A percentile compares a stretch with the other conserved stretches of the same genome.
Evolutionary conservation across 495 filamentous ascomycete species (phyloP).

Genomic region (Penicillium odoratum): DNA sequence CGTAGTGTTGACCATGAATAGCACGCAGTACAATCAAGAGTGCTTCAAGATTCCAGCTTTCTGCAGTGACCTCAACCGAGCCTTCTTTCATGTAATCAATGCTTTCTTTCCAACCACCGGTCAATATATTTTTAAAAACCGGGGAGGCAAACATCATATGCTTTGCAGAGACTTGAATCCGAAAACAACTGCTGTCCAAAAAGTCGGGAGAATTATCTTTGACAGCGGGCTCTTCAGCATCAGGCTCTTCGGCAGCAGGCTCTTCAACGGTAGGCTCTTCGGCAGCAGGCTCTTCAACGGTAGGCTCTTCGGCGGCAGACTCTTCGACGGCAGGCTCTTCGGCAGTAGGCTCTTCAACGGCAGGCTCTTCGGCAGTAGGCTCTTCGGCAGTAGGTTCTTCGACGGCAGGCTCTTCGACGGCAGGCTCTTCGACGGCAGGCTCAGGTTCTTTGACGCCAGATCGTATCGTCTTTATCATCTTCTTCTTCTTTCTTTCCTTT

Average conservation of each 20-base stretch:
- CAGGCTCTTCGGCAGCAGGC: background rate
- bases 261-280: background rate
- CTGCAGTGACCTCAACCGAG: slow-evolving; percentile 40
- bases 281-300: background rate
- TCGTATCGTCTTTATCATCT: background rate
- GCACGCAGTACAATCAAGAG: slow-evolving; percentile 51
- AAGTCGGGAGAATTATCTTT: background rate
- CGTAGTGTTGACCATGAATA: slow-evolving; percentile 46
- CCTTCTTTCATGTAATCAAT: slow-evolving; percentile 35
- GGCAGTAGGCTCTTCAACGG: background rate
- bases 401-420: background rate
- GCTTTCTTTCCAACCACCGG: slow-evolving; percentile 36
- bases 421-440: background rate
- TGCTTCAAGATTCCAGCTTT: slow-evolving; percentile 41
- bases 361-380: background rate
- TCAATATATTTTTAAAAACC: slow-evolving; percentile 40
- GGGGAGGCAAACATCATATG: slow-evolving; percentile 51
- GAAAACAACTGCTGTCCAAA: background rate
- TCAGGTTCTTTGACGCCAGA: too few species aligned
- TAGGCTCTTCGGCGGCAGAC: background rate
- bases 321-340: background rate
- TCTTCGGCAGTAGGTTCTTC: background rate
- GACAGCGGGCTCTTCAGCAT: background rate
- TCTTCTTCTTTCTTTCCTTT: background rate
- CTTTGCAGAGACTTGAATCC: slow-evolving; percentile 50